phyloP scores from a whole-genome alignment of 106 monocot species.

The Dioscorea alata region DNA sequence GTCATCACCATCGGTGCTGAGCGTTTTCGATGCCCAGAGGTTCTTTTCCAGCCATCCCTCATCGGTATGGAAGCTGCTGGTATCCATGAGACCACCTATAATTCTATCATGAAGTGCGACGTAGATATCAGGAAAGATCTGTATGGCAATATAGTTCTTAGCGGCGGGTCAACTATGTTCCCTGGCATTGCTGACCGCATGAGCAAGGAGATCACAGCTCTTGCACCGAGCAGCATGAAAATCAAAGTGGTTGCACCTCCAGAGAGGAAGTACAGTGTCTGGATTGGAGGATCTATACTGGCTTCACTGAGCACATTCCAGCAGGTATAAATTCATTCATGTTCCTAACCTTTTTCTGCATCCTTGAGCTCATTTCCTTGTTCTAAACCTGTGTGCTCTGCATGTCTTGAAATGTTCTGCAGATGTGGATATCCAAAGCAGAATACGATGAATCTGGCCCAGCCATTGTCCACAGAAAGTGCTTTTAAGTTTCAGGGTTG shows the following conservation, averaged over 20 bases:
- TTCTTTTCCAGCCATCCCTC: conserved; percentile 5
- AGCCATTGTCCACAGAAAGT: background rate
- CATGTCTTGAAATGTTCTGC: background rate
- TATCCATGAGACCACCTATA: conserved; percentile 2
- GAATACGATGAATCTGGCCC: conserved; percentile 4
- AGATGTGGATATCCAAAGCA: conserved; percentile 10
- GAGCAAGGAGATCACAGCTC: conserved; percentile 5
- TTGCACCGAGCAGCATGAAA: conserved; percentile 7
- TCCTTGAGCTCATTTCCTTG: background rate
- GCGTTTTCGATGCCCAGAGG: conserved; percentile 7
- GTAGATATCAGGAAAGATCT: conserved; percentile 7
- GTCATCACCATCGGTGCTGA: conserved; percentile 7
- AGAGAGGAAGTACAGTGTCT: conserved; percentile 4
- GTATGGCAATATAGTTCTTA: conserved; percentile 6
- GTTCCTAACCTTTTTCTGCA: background rate
- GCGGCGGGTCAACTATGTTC: conserved; percentile 4
- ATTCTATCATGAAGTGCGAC: conserved; percentile 2
- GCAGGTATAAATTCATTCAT: background rate
- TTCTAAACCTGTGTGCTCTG: background rate
- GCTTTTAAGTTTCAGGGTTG: background rate
- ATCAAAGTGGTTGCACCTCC: conserved; percentile 5
- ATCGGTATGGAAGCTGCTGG: conserved; percentile 8
- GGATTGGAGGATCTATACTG: conserved; percentile 4
- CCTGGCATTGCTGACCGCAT: conserved; percentile 3
- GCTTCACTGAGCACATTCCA: conserved; percentile 8